Conservation (phyloP, 108 stramenopile genomes). For the Parietichytrium sp. region DNA sequence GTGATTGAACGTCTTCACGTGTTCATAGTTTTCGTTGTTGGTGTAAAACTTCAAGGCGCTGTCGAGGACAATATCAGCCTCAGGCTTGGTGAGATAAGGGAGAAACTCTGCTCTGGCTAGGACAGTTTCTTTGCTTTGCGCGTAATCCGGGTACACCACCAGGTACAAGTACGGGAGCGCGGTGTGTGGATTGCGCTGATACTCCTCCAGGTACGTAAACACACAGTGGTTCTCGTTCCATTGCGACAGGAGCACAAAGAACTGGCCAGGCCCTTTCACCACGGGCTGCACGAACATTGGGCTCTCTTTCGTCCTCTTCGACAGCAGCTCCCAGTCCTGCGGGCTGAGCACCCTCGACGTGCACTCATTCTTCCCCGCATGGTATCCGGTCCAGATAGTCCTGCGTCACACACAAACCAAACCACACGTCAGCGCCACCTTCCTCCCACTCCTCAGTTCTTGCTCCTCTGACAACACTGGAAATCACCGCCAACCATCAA, state of each 20-base stretch:
- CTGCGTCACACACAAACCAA: no score
- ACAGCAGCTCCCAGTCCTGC: neutral
- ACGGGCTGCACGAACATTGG: slow-evolving; percentile 41
- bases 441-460: no score
- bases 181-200: slow-evolving; percentile 1
- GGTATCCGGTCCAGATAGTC: slow-evolving; percentile 39
- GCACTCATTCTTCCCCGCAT: neutral
- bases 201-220: slow-evolving; percentile 43
- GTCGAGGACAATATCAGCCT: slow-evolving; percentile 9
- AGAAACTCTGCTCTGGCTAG: slow-evolving; percentile 32
- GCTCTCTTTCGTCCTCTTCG: neutral
- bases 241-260: slow-evolving; percentile 36
- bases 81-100: slow-evolving; percentile 40
- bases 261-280: slow-evolving; percentile 36
- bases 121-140: neutral
- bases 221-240: slow-evolving; percentile 39
- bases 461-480: no score
- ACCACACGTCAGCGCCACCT: no score
- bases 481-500: no score
- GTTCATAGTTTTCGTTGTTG: neutral
- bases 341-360: neutral
- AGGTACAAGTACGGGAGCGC: slow-evolving; percentile 42
- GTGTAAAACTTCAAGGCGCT: neutral
- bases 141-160: slow-evolving; percentile 4
- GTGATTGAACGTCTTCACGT: slow-evolving; percentile 42